phyloP scores from a whole-genome alignment of 148 eudicot genomes.

The Camellia japonica region DNA sequence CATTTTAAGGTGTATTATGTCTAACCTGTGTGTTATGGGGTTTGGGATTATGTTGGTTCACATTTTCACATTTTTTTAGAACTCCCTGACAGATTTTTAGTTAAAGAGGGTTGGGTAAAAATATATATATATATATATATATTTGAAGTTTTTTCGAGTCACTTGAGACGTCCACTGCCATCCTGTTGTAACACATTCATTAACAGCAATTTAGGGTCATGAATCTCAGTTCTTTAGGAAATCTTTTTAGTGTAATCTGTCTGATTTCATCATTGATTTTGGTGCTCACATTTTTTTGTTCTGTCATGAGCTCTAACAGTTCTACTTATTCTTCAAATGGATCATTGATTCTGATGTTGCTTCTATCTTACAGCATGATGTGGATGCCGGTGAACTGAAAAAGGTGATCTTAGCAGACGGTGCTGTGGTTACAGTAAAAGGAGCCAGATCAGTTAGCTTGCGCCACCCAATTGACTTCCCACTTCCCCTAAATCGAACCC shows the following conservation, averaged over 20 bases:
- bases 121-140: no score
- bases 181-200: neutral
- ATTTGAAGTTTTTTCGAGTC: neutral
- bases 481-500: slow-evolving; percentile 69
- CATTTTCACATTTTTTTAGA: neutral
- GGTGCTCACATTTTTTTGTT: neutral
- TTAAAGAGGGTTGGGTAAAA: neutral
- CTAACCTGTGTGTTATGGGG: neutral
- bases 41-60: neutral
- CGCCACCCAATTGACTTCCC: slow-evolving; percentile 88
- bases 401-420: slow-evolving; percentile 88
- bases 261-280: neutral
- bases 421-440: slow-evolving; percentile 85
- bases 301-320: neutral
- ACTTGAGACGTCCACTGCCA: neutral
- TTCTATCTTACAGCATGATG: slow-evolving; percentile 63
- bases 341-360: neutral
- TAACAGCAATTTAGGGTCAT: neutral
- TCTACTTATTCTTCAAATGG: neutral
- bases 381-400: slow-evolving; percentile 82
- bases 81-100: neutral
- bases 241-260: neutral
- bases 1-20: neutral
- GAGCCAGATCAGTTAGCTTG: slow-evolving; percentile 90
- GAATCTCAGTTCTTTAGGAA: neutral